Base-by-base conservation (phyloP, 306 rosid species). In the Sicyos baderoa region DNA sequence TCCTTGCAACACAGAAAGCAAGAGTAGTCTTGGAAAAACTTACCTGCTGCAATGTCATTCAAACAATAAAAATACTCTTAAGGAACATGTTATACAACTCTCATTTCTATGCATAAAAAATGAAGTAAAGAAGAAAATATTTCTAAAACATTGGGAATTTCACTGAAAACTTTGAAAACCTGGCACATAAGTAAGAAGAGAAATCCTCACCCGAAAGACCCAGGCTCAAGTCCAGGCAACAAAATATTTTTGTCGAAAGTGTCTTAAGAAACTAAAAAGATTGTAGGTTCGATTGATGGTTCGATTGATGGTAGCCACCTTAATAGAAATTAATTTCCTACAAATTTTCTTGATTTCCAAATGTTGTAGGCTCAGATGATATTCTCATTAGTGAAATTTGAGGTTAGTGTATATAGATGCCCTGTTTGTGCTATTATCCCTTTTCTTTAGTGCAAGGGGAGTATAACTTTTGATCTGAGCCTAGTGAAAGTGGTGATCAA, bases 391-490 rank as follows among this genome's bases (percentile, higher is more conserved):
- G 17, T 17, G 51, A 18, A 40, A 54, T 19, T 18, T 54, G 29
- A 54, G 60, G 29, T 54, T 44, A 4, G 49, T 19, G 29, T 51
- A 51, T 22, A n/a, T 51, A 19, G 22, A 51, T 60, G 69, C 2
- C 50, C 9, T 37, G 27, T 62, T 62, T 35, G 68, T 62, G 68
- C 68, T 62, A 16, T 37, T 62, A n/a, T 62, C 23, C 18, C 50
- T 61, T 35, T 60, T 35, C 68, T 63, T 63, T 18, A 40, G 17
- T 58, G 19, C 65, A 58, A 58, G 27, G 70, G 4, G 7, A 63
- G 17, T 22, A 63, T 27, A 18, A 42, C 4, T 42, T 32, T 63
- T 40, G n/a, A 35, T 14, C 25, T 3, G 4, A 35, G 15, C 48
- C 44, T 35, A 61, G 7, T 61, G 23, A 5, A 63, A 63, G 53